A percentile compares a stretch with the other conserved stretches of the same genome.
phyloP scores from a whole-genome alignment of 805 yeast genomes.

The Suhomyces canberraensis region DNA sequence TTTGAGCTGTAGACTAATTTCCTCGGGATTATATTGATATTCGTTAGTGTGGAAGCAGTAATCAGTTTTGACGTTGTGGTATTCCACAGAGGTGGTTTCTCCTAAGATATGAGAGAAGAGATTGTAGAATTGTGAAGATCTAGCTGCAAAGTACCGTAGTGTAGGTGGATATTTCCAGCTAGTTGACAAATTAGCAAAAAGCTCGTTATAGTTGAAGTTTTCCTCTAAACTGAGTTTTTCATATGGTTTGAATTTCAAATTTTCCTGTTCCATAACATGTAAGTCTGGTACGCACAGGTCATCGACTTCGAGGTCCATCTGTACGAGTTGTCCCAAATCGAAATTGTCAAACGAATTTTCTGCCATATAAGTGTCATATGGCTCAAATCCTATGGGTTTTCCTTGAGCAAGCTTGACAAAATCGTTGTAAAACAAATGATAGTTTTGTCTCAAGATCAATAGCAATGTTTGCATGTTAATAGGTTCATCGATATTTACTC shows the following conservation, averaged over 20 bases:
- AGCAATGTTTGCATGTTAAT: constrained; percentile 41
- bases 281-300: background rate
- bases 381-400: constrained; percentile 34
- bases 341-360: constrained; percentile 9
- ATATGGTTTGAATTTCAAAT: background rate
- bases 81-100: constrained; percentile 49
- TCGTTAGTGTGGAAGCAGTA: constrained; percentile 35
- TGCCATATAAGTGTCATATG: constrained; percentile 32
- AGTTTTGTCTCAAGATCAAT: constrained; percentile 35
- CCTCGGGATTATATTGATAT: constrained; percentile 35
- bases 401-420: constrained; percentile 47
- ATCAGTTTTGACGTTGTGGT: constrained; percentile 37
- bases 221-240: constrained; percentile 7
- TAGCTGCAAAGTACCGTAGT: constrained; percentile 50
- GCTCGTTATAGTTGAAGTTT: constrained; percentile 16
- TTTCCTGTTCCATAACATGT: background rate
- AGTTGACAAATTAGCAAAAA: constrained; percentile 25
- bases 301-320: constrained; percentile 3
- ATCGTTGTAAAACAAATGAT: constrained; percentile 38
- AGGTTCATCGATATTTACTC: constrained; percentile 47
- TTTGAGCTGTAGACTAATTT: constrained; percentile 25
- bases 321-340: constrained; percentile 5
- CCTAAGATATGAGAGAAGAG: constrained; percentile 36
- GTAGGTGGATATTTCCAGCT: constrained; percentile 58
- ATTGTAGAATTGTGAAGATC: constrained; percentile 47